Base-by-base conservation (phyloP, 169 alveolate species). In the Plasmodium fragile region DNA sequence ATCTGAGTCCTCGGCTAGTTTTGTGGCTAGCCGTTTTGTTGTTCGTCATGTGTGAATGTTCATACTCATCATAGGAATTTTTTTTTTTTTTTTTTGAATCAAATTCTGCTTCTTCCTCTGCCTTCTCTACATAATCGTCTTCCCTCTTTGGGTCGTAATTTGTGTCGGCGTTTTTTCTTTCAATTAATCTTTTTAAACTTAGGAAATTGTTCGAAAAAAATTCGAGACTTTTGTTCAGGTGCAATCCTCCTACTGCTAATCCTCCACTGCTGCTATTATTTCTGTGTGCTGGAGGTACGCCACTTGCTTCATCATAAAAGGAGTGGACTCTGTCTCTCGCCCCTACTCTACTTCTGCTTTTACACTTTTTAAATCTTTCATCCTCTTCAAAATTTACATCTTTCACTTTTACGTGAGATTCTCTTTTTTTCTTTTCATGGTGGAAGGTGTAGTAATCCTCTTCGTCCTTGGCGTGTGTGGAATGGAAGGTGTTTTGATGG, bases 121-220 rank as follows among this genome's bases (percentile, higher is more conserved):
- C 53, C 65, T 73, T 75, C 18, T 85, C 85, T 85, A 53, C 22
- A 4, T 34, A n/a, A 75, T 49, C 59, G 59, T 49, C 80, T 73
- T 85, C 93, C 43, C 75, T 75, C 69, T 85, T 85, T 22, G 71
- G 10, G 4, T 18, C 39, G 13, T 6, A 22, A 85, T 32, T 39
- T 16, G 32, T 49, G 22, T 73, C 84, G 7, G 25, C 70, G 10
- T 39, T 77, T 75, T 75, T 85, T 36, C 69, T 85, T 32, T 85
- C 93, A 22, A 73, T 73, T 34, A 75, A 73, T 52, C 43, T 22
- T 85, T 85, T 85, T 18, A 85, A 11, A 36, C 80, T 72, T 52
- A 85, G 75, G 28, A 85, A 85, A 85, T 85, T 85, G 39, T 55
- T 72, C 16, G 93, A 85, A 75, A 85, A 85, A 77, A 85, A 85